Percentiles rank a stretch among this genome's conserved stretches.
Evolutionary conservation across 2,329 filamentous ascomycete genomes (phyloP).

Genomic region (Simplicillium aogashimaense): DNA sequence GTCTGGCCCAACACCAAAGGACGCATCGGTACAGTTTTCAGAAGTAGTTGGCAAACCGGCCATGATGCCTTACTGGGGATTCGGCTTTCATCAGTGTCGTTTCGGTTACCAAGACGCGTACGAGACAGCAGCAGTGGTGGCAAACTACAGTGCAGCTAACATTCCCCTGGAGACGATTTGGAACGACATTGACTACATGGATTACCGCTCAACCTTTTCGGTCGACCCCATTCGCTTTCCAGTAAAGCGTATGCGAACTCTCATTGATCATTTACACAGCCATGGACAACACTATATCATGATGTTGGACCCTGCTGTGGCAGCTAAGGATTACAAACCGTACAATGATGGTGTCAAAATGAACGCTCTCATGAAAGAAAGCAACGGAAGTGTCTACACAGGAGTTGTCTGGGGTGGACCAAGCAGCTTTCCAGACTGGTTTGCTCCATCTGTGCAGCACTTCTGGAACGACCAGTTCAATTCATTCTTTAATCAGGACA

Average conservation of each 20-base stretch:
- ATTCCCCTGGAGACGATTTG: slow-evolving; percentile 52
- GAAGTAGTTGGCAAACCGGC: slow-evolving; percentile 58
- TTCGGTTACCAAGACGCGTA: slow-evolving; percentile 71
- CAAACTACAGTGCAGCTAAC: slow-evolving; percentile 53
- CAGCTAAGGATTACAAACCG: slow-evolving; percentile 35
- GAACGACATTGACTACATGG: slow-evolving; percentile 35
- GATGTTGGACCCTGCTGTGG: slow-evolving; percentile 66
- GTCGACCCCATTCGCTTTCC: slow-evolving; percentile 36
- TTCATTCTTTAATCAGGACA: slow-evolving; percentile 51
- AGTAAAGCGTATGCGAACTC: slow-evolving; percentile 49
- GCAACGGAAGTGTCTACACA: too few relatives aligned
- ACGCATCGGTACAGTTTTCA: slow-evolving; percentile 64
- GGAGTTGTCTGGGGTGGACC: too few relatives aligned
- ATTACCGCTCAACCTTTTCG: slow-evolving; percentile 12
- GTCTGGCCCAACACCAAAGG: slow-evolving; percentile 57
- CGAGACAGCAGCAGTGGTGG: slow-evolving; percentile 52
- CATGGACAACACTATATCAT: slow-evolving; percentile 62
- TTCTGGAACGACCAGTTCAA: slow-evolving; percentile 41
- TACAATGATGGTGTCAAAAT: too few relatives aligned
- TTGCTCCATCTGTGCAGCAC: too few relatives aligned
- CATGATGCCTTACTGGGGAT: slow-evolving; percentile 72
- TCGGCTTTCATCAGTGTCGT: slow-evolving; percentile 71
- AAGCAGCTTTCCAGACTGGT: too few relatives aligned
- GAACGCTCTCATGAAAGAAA: too few relatives aligned
- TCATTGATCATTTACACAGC: slow-evolving; percentile 56